These are phyloP conservation scores for Cadophora sp. DNA, from an alignment of 2,329 filamentous ascomycete species.

Conservation along the genomic window DNA sequence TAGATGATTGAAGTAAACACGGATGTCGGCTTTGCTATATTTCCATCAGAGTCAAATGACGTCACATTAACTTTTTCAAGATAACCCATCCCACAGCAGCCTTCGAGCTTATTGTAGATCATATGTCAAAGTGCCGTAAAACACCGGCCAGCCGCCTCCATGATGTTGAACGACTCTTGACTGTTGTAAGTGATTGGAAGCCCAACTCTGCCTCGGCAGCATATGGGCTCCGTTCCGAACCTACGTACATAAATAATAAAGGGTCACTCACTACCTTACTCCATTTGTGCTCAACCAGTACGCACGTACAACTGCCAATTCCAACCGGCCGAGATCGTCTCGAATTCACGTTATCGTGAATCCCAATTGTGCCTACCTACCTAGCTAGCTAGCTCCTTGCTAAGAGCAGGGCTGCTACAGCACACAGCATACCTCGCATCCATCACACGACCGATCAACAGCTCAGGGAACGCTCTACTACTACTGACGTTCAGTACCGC, in stretches of 20 bases:
- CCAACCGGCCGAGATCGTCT: not conserved
- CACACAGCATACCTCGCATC: not conserved
- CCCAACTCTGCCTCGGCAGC: not conserved
- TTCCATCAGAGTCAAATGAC: not conserved
- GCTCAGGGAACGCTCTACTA: not conserved
- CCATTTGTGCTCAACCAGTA: not conserved
- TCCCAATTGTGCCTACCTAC: not conserved
- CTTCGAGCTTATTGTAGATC: not conserved
- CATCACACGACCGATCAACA: conserved; percentile 11
- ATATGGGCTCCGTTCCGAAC: not conserved
- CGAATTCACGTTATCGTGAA: not conserved
- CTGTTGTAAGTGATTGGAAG: not conserved
- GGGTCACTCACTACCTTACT: too few species aligned
- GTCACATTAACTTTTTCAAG: not conserved
- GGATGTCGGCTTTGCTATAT: not conserved
- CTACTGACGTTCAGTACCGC: too few species aligned
- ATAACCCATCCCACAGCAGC: not conserved
- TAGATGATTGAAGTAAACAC: not conserved
- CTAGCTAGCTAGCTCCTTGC: not conserved
- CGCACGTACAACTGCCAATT: not conserved
- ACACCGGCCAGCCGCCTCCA: not conserved
- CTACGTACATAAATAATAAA: too few species aligned
- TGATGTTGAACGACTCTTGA: not conserved
- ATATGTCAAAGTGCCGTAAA: not conserved
- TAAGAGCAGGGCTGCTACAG: not conserved